phyloP scores from a whole-genome alignment of 192 early-diverging fungal species.

The Rhizophagus clarus region DNA sequence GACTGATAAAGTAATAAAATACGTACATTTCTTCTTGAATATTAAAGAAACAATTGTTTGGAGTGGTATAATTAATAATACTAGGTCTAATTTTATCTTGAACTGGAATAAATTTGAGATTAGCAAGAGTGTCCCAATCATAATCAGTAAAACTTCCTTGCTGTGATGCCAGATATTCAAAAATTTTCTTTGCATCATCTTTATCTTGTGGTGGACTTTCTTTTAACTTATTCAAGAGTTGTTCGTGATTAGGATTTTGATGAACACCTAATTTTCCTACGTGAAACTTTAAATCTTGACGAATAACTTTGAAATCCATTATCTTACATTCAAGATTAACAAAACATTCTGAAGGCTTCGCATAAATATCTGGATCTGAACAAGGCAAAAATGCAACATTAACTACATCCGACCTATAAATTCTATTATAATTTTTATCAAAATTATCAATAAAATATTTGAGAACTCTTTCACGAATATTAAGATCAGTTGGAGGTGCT shows the following conservation, averaged over 20 bases:
- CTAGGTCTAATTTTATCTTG: neutral
- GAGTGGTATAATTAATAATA: neutral
- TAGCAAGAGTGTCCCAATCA: constrained; percentile 57
- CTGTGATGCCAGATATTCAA: constrained; percentile 68
- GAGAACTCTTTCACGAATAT: constrained; percentile 55
- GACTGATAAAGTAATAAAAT: neutral
- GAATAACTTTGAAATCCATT: constrained; percentile 69
- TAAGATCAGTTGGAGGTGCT: constrained; percentile 33
- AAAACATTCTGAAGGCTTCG: constrained; percentile 68
- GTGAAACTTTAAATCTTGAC: constrained; percentile 50
- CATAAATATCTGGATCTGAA: constrained; percentile 40
- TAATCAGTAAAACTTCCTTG: constrained; percentile 56
- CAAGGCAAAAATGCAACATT: constrained; percentile 65
- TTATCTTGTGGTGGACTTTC: constrained; percentile 33
- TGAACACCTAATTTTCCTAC: constrained; percentile 65
- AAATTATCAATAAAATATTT: constrained; percentile 75
- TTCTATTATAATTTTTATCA: constrained; percentile 50
- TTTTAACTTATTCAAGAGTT: constrained; percentile 44
- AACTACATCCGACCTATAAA: constrained; percentile 52
- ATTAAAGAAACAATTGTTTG: constrained; percentile 13
- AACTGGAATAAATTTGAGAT: constrained; percentile 66
- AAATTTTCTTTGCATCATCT: constrained; percentile 52
- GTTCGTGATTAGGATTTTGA: constrained; percentile 53
- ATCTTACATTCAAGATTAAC: constrained; percentile 58
- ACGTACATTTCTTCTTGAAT: neutral